These are phyloP conservation scores for Camillea tinctor DNA, from an alignment of 2,329 filamentous ascomycete species.

Conservation along the genomic window DNA sequence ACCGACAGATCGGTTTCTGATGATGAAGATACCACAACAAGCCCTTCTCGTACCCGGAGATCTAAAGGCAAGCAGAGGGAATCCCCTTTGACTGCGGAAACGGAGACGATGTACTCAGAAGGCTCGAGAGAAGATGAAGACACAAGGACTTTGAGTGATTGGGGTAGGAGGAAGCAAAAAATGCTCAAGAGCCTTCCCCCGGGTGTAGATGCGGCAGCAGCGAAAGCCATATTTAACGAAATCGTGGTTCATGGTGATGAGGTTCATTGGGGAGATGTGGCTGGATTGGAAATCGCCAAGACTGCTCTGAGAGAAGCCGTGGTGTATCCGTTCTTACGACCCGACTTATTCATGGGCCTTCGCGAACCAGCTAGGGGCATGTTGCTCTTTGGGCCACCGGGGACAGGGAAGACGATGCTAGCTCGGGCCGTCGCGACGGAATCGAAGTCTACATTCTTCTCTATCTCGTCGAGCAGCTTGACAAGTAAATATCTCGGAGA, in stretches of 20 bases:
- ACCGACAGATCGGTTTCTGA: conserved; percentile 19
- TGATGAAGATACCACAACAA: conserved; percentile 20
- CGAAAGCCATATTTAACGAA: conserved; percentile 91
- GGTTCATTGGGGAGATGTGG: conserved; percentile 92
- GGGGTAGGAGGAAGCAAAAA: conserved; percentile 60
- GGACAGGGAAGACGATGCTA: conserved; percentile 99
- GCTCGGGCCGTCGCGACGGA: conserved; percentile 93
- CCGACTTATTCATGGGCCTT: conserved; percentile 92
- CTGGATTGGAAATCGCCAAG: conserved; percentile 87
- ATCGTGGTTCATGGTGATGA: conserved; percentile 93
- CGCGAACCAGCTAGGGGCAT: conserved; percentile 93
- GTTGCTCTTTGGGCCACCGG: conserved; percentile 92
- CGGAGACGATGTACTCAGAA: conserved; percentile 48
- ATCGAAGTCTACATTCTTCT: conserved; percentile 93
- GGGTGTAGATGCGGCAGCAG: conserved; percentile 78
- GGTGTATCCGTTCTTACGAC: conserved; percentile 92
- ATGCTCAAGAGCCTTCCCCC: conserved; percentile 77
- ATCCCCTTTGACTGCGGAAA: conserved; percentile 41
- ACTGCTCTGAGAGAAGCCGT: conserved; percentile 91
- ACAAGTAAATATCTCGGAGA: conserved; percentile 97
- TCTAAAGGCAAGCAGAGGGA: conserved; percentile 39
- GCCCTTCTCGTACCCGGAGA: conserved; percentile 20
- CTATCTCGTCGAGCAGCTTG: conserved; percentile 89
- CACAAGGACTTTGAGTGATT: conserved; percentile 45
- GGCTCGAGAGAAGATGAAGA: conserved; percentile 41